These are phyloP conservation scores for Acorus gramineus DNA, from an alignment of 106 monocot species.

Conservation along the genomic window DNA sequence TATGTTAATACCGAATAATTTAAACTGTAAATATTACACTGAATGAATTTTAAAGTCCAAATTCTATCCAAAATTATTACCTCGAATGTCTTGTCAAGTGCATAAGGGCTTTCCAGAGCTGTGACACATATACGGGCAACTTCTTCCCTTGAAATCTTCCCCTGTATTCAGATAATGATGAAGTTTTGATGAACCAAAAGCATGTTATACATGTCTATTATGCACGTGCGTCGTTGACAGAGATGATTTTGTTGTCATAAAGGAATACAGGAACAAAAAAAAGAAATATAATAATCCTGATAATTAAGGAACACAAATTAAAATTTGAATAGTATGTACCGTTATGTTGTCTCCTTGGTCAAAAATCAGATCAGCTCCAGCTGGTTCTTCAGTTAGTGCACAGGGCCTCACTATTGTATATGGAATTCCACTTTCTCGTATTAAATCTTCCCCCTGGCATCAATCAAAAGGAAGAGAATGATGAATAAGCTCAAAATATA, in stretches of 20 bases:
- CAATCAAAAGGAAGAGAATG: background rate
- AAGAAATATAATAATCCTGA: background rate
- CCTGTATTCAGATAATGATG: slow-evolving; percentile 29
- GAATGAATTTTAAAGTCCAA: too few relatives aligned
- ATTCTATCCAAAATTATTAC: slow-evolving; percentile 14
- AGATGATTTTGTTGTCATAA: too few relatives aligned
- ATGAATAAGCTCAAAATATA: too few relatives aligned
- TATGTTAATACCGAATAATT: too few relatives aligned
- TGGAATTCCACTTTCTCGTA: slow-evolving; percentile 80
- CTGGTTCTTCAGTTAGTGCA: slow-evolving; percentile 95
- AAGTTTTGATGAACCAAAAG: background rate
- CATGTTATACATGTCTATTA: too few relatives aligned
- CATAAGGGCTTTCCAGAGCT: slow-evolving; percentile 77
- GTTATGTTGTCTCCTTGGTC: slow-evolving; percentile 98
- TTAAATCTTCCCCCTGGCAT: slow-evolving; percentile 82
- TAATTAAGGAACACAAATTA: background rate
- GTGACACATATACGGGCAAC: slow-evolving; percentile 82
- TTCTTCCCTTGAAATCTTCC: slow-evolving; percentile 89
- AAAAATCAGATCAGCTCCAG: slow-evolving; percentile 89
- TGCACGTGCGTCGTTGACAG: too few relatives aligned
- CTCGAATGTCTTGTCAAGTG: slow-evolving; percentile 85
- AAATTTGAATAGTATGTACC: slow-evolving; percentile 25
- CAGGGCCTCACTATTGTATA: slow-evolving; percentile 90
- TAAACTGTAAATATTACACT: too few relatives aligned
- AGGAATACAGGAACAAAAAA: background rate